Conservation (phyloP, 1,284 basidiomycete genomes). For the Tilletia setariae region DNA sequence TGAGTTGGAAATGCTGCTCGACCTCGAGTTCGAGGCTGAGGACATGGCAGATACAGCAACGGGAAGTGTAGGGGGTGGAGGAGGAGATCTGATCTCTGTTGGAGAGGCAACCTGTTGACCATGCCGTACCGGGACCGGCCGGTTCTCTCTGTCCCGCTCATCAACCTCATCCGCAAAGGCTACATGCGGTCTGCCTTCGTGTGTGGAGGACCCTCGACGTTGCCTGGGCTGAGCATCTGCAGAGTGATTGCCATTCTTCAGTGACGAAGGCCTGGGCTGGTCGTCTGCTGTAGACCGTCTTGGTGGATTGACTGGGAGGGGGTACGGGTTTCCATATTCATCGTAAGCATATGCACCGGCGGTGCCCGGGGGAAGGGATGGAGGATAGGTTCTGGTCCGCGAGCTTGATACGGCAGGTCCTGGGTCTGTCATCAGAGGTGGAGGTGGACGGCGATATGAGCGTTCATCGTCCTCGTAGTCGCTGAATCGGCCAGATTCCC, state of each 20-base stretch:
- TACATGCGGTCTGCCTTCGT: conserved; percentile 1
- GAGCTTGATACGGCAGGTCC: background rate
- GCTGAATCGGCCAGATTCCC: background rate
- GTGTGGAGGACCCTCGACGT: background rate
- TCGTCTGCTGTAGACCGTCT: background rate
- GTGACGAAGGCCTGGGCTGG: background rate
- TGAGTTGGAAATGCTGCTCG: background rate
- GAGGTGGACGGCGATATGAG: conserved; percentile 1
- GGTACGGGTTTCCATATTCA: conserved; percentile 6
- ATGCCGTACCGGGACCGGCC: background rate
- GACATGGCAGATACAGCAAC: background rate
- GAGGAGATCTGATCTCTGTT: too few relatives aligned
- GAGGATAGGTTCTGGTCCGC: background rate
- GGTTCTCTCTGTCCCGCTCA: background rate
- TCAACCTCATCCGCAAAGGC: conserved; percentile 14
- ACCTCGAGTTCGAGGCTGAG: background rate
- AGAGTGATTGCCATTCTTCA: background rate
- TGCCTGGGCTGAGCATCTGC: background rate
- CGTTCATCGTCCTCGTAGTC: conserved; percentile 11
- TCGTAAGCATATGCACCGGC: conserved; percentile 1
- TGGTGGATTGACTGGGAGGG: background rate
- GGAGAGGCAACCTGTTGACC: background rate
- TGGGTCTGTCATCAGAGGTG: background rate
- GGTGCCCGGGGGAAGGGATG: background rate
- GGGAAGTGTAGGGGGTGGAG: background rate